Base-by-base conservation (phyloP, 1,284 basidiomycete genomes). In the Ganoderma resinaceum region DNA sequence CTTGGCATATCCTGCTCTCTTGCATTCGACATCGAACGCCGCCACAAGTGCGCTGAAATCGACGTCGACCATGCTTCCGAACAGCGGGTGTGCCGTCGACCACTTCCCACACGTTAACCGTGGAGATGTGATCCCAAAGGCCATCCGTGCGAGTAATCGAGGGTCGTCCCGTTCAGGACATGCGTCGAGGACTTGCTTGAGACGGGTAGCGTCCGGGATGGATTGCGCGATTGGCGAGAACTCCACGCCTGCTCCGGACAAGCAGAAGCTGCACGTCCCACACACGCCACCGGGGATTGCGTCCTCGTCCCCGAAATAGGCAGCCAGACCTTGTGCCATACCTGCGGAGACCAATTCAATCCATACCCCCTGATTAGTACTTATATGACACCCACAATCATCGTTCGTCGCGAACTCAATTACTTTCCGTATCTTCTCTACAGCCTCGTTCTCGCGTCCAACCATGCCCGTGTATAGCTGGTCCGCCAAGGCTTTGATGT, bases 161-260 rank as follows among this genome's bases (percentile, higher is more conserved):
- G 84, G 82, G 68, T 87, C 86, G 71, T 87, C 85, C 42, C 85
- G 83, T 61, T 83, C 84, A 42, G 78, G 80, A 69, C 84, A 86
- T 14, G 80, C 81, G 29, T 71, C 69, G 29, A 86, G 78, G 63
- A 87, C 84, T n/a, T 78, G 78, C 42, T 75, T 66, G 65, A 85
- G 74, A 57, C 80, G 76, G 18, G 23, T 65, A 6, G 76, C 78
- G 73, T 84, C 78, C 33, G 83, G 76, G 2, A 72, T 67, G 0
- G 76, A 66, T n/a, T 73, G 67, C 20, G 75, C 73, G 0, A 76
- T 72, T 2, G 77, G 72, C 55, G 78, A 72, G 71, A 85, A 86
- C 16, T 77, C 73, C 14, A 83, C 73, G 6, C 80, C 77, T 43
- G 81, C 73, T 3, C 84, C 84, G 7, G 78, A 80, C 46, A 64